Evolutionary conservation across 1,284 basidiomycete genomes (phyloP), one percentile per base, ranked within the genome.

Genomic region (Leccinum subatratum): DNA sequence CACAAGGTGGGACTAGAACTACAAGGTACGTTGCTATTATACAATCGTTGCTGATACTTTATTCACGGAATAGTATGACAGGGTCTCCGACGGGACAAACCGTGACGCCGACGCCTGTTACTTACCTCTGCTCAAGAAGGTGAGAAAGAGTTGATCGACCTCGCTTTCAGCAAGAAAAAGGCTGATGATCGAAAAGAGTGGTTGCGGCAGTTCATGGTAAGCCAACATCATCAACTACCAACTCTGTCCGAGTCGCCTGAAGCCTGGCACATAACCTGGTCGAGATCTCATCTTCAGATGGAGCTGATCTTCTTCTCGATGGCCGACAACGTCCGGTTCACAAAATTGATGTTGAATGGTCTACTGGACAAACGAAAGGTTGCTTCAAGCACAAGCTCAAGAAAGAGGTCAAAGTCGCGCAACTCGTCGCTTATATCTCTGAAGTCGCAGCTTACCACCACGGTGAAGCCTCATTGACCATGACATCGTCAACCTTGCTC

Each of bases 81-180:
- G 94, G 97, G 97, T 91, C 82, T 99, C 34, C 34, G 11, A 34
- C 77, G 97, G 97, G 78, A 96, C 96, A 22, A 96, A 92, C 75
- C 90, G 85, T 34, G 89, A 96, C 63, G 83, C 85, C 20, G 96
- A 99, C 73, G 95, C 93, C 48, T 90, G 94, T 65, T 91, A 93
- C 72, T 99, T 34, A 34, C 51, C 51, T 82, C 89, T 2, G 91
- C 89, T 11, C 86, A 92, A 73, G 85, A 90, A 0, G 95, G 91
- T 3, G 97, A 99, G 72, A 88, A 88, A 64, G 89, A 90, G 4
- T 84, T 99, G 48, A 97, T 99, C 69, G 96, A 99, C 65, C 89
- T 99, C 69, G 97, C 97, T 0, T 99, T 99, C 84, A 98, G 94
- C 83, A 99, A 99, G 87, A 99, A 98, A 84, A 98, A 97, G 78